Percentiles rank a stretch among this genome's conserved stretches.
phyloP scores from a whole-genome alignment of 495 filamentous ascomycete species.

The Aspergillus diversus region DNA sequence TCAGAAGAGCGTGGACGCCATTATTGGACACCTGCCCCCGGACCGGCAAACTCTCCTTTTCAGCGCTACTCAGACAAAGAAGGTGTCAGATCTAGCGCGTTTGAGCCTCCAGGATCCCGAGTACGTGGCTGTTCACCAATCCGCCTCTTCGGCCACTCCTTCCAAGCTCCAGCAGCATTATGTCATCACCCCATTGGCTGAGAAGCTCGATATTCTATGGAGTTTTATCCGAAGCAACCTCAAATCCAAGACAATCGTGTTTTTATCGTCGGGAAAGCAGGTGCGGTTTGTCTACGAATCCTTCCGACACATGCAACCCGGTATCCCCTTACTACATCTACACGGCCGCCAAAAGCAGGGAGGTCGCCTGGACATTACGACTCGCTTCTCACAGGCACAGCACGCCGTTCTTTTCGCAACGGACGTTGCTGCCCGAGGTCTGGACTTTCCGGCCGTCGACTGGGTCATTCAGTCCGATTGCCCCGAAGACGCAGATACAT shows the following conservation, averaged over 20 bases:
- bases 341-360: constrained; percentile 94
- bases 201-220: constrained; percentile 91
- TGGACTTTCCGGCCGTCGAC: constrained; percentile 96
- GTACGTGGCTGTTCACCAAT: constrained; percentile 91
- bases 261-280: constrained; percentile 92
- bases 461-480: constrained; percentile 97
- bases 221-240: constrained; percentile 88
- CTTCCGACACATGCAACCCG: constrained; percentile 91
- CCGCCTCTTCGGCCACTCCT: constrained; percentile 80
- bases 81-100: constrained; percentile 87
- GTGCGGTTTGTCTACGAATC: constrained; percentile 94
- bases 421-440: constrained; percentile 88
- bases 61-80: constrained; percentile 94
- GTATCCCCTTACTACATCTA: constrained; percentile 92
- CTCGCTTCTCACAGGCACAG: constrained; percentile 75
- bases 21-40: constrained; percentile 88
- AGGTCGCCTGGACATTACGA: constrained; percentile 82
- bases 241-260: constrained; percentile 91
- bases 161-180: constrained; percentile 87
- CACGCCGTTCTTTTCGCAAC: constrained; percentile 90
- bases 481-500: constrained; percentile 94
- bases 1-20: constrained; percentile 86
- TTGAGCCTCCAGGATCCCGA: constrained; percentile 88
- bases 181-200: constrained; percentile 75
- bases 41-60: constrained; percentile 91